Conservation (phyloP, 495 filamentous ascomycete genomes). For the Terfezia boudieri region DNA sequence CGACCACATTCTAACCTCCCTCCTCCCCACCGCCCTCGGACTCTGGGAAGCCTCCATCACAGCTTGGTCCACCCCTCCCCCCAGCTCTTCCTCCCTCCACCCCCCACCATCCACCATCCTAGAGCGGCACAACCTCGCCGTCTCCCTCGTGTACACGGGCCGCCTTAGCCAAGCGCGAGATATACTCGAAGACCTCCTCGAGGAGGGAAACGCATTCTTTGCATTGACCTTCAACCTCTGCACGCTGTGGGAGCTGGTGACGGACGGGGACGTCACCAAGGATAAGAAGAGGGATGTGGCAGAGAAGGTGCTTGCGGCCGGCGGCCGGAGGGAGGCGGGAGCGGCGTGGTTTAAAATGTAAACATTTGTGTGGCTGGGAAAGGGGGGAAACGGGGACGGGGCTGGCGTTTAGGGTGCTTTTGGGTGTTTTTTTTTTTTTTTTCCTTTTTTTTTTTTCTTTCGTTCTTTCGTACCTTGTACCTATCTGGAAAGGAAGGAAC, state of each 20-base stretch:
- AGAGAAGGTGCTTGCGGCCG: conserved; percentile 27
- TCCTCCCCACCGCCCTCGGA: conserved; percentile 60
- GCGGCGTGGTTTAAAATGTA: too few species aligned
- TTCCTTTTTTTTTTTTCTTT: too few species aligned
- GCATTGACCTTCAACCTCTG: conserved; percentile 70
- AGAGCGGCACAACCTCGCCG: conserved; percentile 10
- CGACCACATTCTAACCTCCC: conserved; percentile 31
- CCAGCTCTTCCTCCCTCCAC: too few species aligned
- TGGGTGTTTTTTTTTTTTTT: too few species aligned
- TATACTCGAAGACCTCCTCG: conserved; percentile 40
- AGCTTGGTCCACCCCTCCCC: conserved; percentile 27
- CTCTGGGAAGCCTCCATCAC: conserved; percentile 38
- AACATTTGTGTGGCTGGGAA: too few species aligned
- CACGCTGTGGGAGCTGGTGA: conserved; percentile 70
- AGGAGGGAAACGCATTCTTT: conserved; percentile 38
- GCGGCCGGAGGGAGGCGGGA: too few species aligned
- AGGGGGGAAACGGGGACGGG: too few species aligned
- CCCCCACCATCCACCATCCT: too few species aligned
- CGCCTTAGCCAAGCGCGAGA: neutral
- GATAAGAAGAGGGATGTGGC: conserved; percentile 46
- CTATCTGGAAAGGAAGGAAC: too few species aligned
- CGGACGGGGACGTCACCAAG: conserved; percentile 43
- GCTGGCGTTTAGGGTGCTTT: too few species aligned
- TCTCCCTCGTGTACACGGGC: neutral
- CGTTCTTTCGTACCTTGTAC: too few species aligned